A percentile compares a stretch with the other conserved stretches of the same genome.
These are phyloP conservation scores for Ophiostoma piceae DNA, from an alignment of 2,329 filamentous ascomycete genomes.

Conservation along the genomic window DNA sequence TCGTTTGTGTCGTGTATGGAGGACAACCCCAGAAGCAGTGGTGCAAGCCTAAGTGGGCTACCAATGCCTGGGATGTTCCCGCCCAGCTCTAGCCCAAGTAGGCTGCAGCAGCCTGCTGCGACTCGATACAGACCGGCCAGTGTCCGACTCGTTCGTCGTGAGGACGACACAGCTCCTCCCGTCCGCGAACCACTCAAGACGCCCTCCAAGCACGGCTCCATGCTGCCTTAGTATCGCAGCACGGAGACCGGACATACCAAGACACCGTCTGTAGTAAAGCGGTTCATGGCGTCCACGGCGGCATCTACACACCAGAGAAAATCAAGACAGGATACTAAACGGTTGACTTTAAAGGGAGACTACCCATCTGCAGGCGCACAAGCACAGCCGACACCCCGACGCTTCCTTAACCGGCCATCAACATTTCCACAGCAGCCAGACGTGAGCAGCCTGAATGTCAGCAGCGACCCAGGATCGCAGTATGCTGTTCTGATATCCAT, in stretches of 20 bases:
- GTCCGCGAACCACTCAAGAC: not conserved
- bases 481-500: slow-evolving; percentile 90
- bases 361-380: slow-evolving; percentile 28
- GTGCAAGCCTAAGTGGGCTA: slow-evolving; percentile 26
- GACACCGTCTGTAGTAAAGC: slow-evolving; percentile 32
- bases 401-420: slow-evolving; percentile 64
- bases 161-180: slow-evolving; percentile 27
- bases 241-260: slow-evolving; percentile 5
- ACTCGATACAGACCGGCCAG: slow-evolving; percentile 39
- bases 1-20: not conserved
- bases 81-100: slow-evolving; percentile 24
- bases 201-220: not conserved
- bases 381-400: slow-evolving; percentile 53
- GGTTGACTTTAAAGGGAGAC: slow-evolving; percentile 44
- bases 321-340: slow-evolving; percentile 41
- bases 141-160: slow-evolving; percentile 42
- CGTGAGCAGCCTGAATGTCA: slow-evolving; percentile 63
- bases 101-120: slow-evolving; percentile 13
- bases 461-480: slow-evolving; percentile 63
- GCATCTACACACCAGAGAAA: slow-evolving; percentile 40
- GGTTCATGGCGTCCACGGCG: slow-evolving; percentile 44
- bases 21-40: slow-evolving; percentile 12
- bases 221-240: slow-evolving; percentile 2
- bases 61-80: slow-evolving; percentile 28
- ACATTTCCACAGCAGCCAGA: slow-evolving; percentile 68